Percentiles rank a stretch among this genome's conserved stretches.
These are phyloP conservation scores for Colletotrichum phormii DNA, from an alignment of 2,329 filamentous ascomycete species.

Conservation along the genomic window DNA sequence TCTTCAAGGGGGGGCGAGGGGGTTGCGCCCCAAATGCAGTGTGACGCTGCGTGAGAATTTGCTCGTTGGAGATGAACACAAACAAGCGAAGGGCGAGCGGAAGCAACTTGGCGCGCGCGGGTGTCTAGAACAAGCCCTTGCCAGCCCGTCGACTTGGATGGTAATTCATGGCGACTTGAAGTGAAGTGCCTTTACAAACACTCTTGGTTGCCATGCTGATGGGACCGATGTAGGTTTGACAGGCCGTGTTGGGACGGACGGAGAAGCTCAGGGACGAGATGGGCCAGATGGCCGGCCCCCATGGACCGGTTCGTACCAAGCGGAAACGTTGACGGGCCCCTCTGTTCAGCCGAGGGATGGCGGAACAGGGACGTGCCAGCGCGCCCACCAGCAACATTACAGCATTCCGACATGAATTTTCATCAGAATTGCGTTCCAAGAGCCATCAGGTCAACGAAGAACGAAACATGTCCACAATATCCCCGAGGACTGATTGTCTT, in stretches of 20 bases:
- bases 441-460: background rate
- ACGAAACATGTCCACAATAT: background rate
- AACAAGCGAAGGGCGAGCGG: constrained; percentile 6
- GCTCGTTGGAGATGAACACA: constrained; percentile 19
- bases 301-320: constrained; percentile 8
- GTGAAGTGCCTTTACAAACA: background rate
- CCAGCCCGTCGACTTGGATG: background rate
- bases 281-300: constrained; percentile 2
- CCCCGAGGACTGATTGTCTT: background rate
- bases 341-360: constrained; percentile 21
- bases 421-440: constrained; percentile 11
- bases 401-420: constrained; percentile 17
- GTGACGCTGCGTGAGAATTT: constrained; percentile 20
- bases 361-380: constrained; percentile 26
- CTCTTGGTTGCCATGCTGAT: constrained; percentile 1
- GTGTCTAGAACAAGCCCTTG: constrained; percentile 14
- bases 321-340: constrained; percentile 15
- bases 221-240: constrained; percentile 27
- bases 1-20: constrained; percentile 23
- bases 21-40: constrained; percentile 19
- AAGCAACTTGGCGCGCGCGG: constrained; percentile 17
- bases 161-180: constrained; percentile 3
- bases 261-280: constrained; percentile 12
- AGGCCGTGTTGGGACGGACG: constrained; percentile 34
- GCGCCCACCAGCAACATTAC: constrained; percentile 22